Base-by-base conservation (phyloP, 225 moss, liverwort and hornwort species). In the Sphagnum tenellum region DNA sequence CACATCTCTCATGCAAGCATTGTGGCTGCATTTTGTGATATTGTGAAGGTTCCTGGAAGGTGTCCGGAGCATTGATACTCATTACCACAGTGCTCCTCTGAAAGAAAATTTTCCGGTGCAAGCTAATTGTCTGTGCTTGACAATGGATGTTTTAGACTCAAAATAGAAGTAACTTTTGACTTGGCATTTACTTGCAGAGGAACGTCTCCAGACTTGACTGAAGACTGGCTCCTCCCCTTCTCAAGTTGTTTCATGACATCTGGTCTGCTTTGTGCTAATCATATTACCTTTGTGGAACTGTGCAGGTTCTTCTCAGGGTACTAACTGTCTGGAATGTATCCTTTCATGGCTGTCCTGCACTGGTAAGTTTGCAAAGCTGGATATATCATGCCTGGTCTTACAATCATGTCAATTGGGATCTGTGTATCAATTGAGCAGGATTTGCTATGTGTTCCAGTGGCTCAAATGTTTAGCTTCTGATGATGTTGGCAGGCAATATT, bases 291-390 rank as follows among this genome's bases (percentile, higher is more conserved):
- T n/a, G 10, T 13, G 45, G 46, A 14, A 4, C 51, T n/a, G n/a
- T 68, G 73, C 88, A 98, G 96, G 96, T 98, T 72, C 75, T 98
- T 63, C 77, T 98, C 62, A 92, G 96, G 69, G 79, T 98, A 66
- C 70, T 93, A 67, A 98, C 92, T 78, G 62, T 92, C 5, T 98
- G 96, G 96, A 98, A 98, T 69, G 96, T 98, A 59, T 92, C 92
- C n/a, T 98, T 98, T 70, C 77, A 92, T 54, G 93, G 90, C 65
- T 98, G 90, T 67, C 77, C 88, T 59, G 92, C 93, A 65, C 69
- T 90, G 77, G 96, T 98, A 65, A 85, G 96, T 71, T 47, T 13
- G 47, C 54, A 62, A 3, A 14, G n/a, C n/a, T n/a, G n/a, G n/a
- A n/a, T n/a, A n/a, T n/a, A n/a, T n/a, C n/a, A n/a, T n/a, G n/a